Evolutionary conservation across 179 eudicot genomes (phyloP), one percentile per base, ranked within the genome.

Genomic region (Kewa caespitosa): DNA sequence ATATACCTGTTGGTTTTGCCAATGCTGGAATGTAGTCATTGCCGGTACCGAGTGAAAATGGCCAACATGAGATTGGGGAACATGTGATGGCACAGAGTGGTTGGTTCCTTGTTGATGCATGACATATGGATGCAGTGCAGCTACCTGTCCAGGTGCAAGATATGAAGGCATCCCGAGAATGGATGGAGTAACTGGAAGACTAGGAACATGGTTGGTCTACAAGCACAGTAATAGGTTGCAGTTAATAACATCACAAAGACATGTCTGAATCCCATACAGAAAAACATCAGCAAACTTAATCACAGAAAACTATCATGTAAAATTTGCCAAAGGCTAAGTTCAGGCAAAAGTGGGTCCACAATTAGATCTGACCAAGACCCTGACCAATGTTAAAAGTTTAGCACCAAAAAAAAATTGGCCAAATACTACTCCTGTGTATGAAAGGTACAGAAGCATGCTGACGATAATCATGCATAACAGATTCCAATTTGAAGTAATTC

Each of bases 1-100:
- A 50, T 65, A 74, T 62, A 90, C 98, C 93, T 90, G 97, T 82
- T 90, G 94, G 83, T 78, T 84, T 77, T 82, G 97, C 98, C 97
- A 89, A 48, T 88, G 90, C 65, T 89, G 95, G 41, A 76, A 80
- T 52, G 91, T 66, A 63, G 91, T 76, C 75, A 84, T 50, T 36
- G 87, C 87, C 9, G 92, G 84, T 32, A 87, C 80, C 0, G 96
- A 76, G 50, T 92, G 97, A 78, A 90, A 87, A 63, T 92, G 89
- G 72, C 87, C 82, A 63, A 80, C 79, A 83, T 82, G 94, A 59
- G 97, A 74, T 65, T 91, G 92, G 60, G 85, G 69, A 67, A 86
- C 88, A 82, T 89, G 93, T 36, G 94, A 80, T 39, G 92, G 88
- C 31, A 86, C 86, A 80, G 92, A 79, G 61, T 82, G 89, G 14